phyloP scores from a whole-genome alignment of 352 stramenopile genomes.

The Hyaloperonospora arabidopsidis region DNA sequence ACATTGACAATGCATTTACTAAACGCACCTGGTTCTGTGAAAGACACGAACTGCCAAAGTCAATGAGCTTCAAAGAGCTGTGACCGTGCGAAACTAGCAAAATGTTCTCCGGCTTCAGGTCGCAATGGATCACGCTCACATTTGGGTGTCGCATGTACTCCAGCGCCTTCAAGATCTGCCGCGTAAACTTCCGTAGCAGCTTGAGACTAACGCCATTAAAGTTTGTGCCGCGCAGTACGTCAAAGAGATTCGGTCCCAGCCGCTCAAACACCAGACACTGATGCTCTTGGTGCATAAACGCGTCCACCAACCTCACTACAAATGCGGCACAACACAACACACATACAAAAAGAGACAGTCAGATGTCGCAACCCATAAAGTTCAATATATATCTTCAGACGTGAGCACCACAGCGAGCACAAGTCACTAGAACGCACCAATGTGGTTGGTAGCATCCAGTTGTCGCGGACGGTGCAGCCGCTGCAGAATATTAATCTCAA shows the following conservation, averaged over 20 bases:
- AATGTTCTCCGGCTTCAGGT: constrained; percentile 99
- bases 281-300: constrained; percentile 95
- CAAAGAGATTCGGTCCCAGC: constrained; percentile 95
- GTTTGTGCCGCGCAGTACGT: constrained; percentile 91
- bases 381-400: constrained; percentile 10
- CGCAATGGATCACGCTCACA: constrained; percentile 98
- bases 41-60: constrained; percentile 97
- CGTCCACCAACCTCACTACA: constrained; percentile 87
- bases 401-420: constrained; percentile 17
- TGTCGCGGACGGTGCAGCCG: constrained; percentile 71
- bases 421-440: too few species aligned
- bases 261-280: constrained; percentile 98
- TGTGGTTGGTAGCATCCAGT: constrained; percentile 83
- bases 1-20: not conserved
- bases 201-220: constrained; percentile 90
- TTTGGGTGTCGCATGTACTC: constrained; percentile 84
- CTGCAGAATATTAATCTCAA: constrained; percentile 94
- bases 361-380: constrained; percentile 1
- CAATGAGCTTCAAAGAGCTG: constrained; percentile 97
- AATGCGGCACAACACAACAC: constrained; percentile 3
- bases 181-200: constrained; percentile 92
- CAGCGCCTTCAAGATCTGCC: constrained; percentile 89
- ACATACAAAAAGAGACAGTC: constrained; percentile 11
- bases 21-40: constrained; percentile 78
- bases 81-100: constrained; percentile 90